A percentile compares a stretch with the other conserved stretches of the same genome.
These are phyloP conservation scores for Fusarium acutatum DNA, from an alignment of 2,329 filamentous ascomycete species.

Conservation along the genomic window DNA sequence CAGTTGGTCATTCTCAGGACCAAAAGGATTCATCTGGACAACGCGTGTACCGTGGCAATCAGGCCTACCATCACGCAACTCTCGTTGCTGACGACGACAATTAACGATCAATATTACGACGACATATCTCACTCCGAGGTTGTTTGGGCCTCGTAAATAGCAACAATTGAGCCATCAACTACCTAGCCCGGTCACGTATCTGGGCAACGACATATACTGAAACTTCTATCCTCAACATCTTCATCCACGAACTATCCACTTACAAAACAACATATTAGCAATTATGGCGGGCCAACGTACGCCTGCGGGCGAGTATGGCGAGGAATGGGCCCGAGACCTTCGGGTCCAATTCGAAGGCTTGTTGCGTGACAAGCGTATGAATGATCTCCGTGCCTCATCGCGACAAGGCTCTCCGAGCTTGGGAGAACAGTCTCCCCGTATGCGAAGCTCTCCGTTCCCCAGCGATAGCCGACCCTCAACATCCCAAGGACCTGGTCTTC, in stretches of 20 bases:
- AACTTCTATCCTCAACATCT: background rate
- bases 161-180: slow-evolving; percentile 25
- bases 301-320: slow-evolving; percentile 62
- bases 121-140: slow-evolving; percentile 16
- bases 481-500: slow-evolving; percentile 54
- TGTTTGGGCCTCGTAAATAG: slow-evolving; percentile 27
- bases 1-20: slow-evolving; percentile 24
- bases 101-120: slow-evolving; percentile 39
- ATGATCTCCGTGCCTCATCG: slow-evolving; percentile 67
- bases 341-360: slow-evolving; percentile 87
- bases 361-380: slow-evolving; percentile 86
- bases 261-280: background rate
- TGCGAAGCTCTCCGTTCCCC: slow-evolving; percentile 52
- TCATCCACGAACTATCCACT: background rate
- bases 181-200: slow-evolving; percentile 6
- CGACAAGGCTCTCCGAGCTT: slow-evolving; percentile 69
- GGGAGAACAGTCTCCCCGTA: slow-evolving; percentile 60
- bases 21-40: slow-evolving; percentile 23
- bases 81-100: slow-evolving; percentile 39
- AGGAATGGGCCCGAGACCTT: slow-evolving; percentile 81
- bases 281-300: slow-evolving; percentile 52
- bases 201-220: slow-evolving; percentile 21
- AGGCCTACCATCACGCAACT: slow-evolving; percentile 38
- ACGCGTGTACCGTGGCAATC: slow-evolving; percentile 40
- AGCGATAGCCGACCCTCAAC: slow-evolving; percentile 57